Percentiles rank a stretch among this genome's conserved stretches.
These are phyloP conservation scores for Colletotrichum viniferum DNA, from an alignment of 2,329 filamentous ascomycete species.

Conservation along the genomic window DNA sequence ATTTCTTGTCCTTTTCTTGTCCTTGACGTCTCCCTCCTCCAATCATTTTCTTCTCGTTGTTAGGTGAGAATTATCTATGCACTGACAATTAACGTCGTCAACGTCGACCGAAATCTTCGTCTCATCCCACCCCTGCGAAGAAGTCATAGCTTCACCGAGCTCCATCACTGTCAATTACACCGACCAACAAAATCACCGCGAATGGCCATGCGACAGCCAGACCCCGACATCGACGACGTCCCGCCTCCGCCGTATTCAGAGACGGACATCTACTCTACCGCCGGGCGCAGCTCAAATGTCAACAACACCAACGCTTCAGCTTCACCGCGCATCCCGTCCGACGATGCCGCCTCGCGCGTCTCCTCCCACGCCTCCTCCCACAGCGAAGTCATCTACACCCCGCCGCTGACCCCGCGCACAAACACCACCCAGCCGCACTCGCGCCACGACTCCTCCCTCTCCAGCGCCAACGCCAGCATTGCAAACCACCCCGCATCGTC, in stretches of 20 bases:
- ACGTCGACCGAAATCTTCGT: background rate
- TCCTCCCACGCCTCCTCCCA: conserved; percentile 40
- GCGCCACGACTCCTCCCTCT: background rate
- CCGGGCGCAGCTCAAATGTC: conserved; percentile 29
- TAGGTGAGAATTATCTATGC: background rate
- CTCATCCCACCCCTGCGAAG: background rate
- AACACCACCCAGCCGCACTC: background rate
- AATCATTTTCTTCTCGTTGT: conserved; percentile 16
- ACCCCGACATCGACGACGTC: conserved; percentile 35
- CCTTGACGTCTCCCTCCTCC: conserved; percentile 15
- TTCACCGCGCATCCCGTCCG: conserved; percentile 29
- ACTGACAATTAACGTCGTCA: conserved; percentile 17
- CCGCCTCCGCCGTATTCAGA: conserved; percentile 64
- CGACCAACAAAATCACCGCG: background rate
- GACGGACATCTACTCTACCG: conserved; percentile 58
- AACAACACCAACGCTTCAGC: background rate
- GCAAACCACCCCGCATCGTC: conserved; percentile 2
- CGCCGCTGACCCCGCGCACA: conserved; percentile 51
- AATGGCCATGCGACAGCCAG: conserved; percentile 12
- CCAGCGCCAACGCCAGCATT: background rate
- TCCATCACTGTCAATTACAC: background rate
- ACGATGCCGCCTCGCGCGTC: conserved; percentile 39
- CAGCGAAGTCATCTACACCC: conserved; percentile 55
- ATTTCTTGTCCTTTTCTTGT: conserved; percentile 4
- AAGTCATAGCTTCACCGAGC: background rate